Percentiles rank a stretch among this genome's conserved stretches.
These are phyloP conservation scores for Flueggea neowawraea DNA, from an alignment of 441 rosid species.

Conservation along the genomic window DNA sequence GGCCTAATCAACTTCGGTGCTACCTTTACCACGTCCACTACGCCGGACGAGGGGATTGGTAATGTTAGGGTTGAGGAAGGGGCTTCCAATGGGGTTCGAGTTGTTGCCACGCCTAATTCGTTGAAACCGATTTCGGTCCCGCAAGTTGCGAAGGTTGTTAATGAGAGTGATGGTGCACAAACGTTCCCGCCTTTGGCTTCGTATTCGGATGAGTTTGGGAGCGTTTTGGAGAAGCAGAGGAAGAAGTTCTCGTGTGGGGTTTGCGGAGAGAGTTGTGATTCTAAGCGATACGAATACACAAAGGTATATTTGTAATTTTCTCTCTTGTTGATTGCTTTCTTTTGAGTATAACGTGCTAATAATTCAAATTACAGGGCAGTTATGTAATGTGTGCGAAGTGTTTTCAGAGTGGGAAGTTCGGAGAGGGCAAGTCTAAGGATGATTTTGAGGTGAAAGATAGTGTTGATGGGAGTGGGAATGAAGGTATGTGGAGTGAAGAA, in stretches of 20 bases:
- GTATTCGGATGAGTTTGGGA: slow-evolving; percentile 60
- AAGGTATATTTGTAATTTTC: slow-evolving; percentile 36
- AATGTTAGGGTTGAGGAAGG: slow-evolving; percentile 60
- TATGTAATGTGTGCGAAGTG: slow-evolving; percentile 58
- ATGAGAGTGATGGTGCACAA: slow-evolving; percentile 16
- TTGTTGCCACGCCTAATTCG: slow-evolving; percentile 65
- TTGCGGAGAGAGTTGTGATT: slow-evolving; percentile 49
- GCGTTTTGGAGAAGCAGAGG: slow-evolving; percentile 27
- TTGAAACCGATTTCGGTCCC: slow-evolving; percentile 54
- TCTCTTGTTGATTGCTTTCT: neutral
- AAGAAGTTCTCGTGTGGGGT: slow-evolving; percentile 34
- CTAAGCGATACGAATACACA: slow-evolving; percentile 44
- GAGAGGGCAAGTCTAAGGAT: slow-evolving; percentile 53
- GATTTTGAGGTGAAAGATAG: slow-evolving; percentile 52
- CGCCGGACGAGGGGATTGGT: slow-evolving; percentile 19
- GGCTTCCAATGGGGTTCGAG: slow-evolving; percentile 65
- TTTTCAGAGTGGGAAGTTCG: slow-evolving; percentile 51
- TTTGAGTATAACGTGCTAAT: neutral
- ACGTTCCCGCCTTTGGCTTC: slow-evolving; percentile 64
- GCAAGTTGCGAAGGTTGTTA: slow-evolving; percentile 20
- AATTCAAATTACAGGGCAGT: slow-evolving; percentile 31
- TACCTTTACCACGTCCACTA: slow-evolving; percentile 11
- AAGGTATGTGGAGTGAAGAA: slow-evolving; percentile 74
- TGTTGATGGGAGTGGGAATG: slow-evolving; percentile 16
- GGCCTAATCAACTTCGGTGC: slow-evolving; percentile 74